Base-by-base conservation (phyloP, 805 yeast genomes). In the Kodamaea laetipori region DNA sequence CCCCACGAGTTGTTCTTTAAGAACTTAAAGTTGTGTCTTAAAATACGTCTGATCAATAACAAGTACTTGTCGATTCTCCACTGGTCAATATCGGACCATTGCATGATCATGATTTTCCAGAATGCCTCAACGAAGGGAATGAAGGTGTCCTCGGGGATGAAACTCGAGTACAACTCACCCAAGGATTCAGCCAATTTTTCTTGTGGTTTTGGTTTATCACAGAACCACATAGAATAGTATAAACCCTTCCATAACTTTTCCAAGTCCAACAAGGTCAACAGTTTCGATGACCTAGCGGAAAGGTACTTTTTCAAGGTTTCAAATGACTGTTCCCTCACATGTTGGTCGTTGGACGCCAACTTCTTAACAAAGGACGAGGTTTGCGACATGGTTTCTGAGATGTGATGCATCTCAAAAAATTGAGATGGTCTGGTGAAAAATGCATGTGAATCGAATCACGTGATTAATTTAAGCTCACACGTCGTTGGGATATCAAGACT, bases 171-270 rank as follows among this genome's bases (percentile, higher is more conserved):
- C 18, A 67, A 74, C 63, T 64, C 71, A 2, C 92, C 95, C 49
- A 94, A 69, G 33, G 78, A 81, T 37, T 74, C 77, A 2, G 96
- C 95, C 28, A 94, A 69, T 46, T 82, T 69, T 63, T 90, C 96
- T 65, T 94, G 99, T 17, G 96, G 94, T 55, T 85, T 75, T 19
- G 97, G 96, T 58, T 90, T 80, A 63, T 94, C 99, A 60, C 95
- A 79, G 68, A 85, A 89, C 98, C 99, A 94, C 96, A 94, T 88
- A 8, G 96, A 80, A 60, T 75, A 94, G 65, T 84, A 94, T 31
- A 94, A 73, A n/a, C 98, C 99, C 66, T 87, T 90, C 97, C 99
- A 94, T 47, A 94, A 69, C 61, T 92, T 90, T 52, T 86, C 86
- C 50, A 81, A 71, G 41, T 89, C 94, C 30, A 77, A 57, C 37